Conservation (phyloP, 1,284 basidiomycete genomes). For the Boletus hoseneyae region DNA sequence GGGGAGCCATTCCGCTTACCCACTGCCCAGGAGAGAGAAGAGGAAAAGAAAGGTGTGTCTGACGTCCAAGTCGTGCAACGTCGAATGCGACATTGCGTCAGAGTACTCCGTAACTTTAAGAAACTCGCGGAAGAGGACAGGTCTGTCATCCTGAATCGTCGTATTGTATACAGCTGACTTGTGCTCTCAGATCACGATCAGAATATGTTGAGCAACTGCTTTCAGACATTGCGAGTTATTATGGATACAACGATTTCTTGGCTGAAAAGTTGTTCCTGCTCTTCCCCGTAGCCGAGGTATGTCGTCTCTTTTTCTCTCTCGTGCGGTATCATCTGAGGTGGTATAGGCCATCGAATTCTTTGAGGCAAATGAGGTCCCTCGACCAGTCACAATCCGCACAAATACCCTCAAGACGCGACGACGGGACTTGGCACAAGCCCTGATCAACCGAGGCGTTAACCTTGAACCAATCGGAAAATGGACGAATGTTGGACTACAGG, state of each 20-base stretch:
- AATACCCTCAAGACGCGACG: slow-evolving; percentile 95
- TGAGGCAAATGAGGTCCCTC: slow-evolving; percentile 94
- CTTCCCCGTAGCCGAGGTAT: slow-evolving; percentile 90
- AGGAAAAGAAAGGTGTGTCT: slow-evolving; percentile 71
- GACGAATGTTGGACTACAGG: slow-evolving; percentile 97
- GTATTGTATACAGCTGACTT: slow-evolving; percentile 17
- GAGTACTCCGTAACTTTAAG: slow-evolving; percentile 76
- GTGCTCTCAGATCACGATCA: slow-evolving; percentile 62
- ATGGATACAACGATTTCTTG: slow-evolving; percentile 97
- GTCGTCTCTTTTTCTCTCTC: slow-evolving; percentile 1
- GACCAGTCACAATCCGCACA: slow-evolving; percentile 97
- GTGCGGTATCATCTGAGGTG: slow-evolving; percentile 5
- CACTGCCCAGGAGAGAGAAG: slow-evolving; percentile 77
- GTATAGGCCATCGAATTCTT: slow-evolving; percentile 95
- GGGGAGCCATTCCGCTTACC: slow-evolving; percentile 71
- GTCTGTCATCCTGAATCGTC: slow-evolving; percentile 42
- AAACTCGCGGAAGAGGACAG: slow-evolving; percentile 65
- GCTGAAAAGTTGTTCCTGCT: slow-evolving; percentile 93
- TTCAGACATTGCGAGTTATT: slow-evolving; percentile 89
- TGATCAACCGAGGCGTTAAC: slow-evolving; percentile 96
- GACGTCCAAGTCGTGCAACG: slow-evolving; percentile 84
- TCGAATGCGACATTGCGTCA: slow-evolving; percentile 86
- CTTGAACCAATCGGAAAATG: slow-evolving; percentile 98
- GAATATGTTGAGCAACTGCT: slow-evolving; percentile 91
- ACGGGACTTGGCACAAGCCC: slow-evolving; percentile 90